Evolutionary conservation across 129 eudicot species (phyloP).

Genomic region (Helianthus annuus): HanXRQr2.0-SUNRISE NC_035444.2:5492505-5493004

Average conservation of each 20-base stretch:
- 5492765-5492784: slow-evolving; percentile 21
- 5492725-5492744: not conserved
- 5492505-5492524: too few relatives aligned
- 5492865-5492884: slow-evolving; percentile 18
- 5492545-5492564: too few relatives aligned
- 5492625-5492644: slow-evolving; percentile 14
- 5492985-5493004: not conserved
- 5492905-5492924: slow-evolving; percentile 20
- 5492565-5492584: too few relatives aligned
- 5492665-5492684: not conserved
- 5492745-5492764: slow-evolving; percentile 14
- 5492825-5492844: slow-evolving; percentile 29
- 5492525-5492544: too few relatives aligned
- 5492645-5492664: not conserved
- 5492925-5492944: not conserved
- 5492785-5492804: slow-evolving; percentile 22
- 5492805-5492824: slow-evolving; percentile 31
- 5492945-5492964: not conserved
- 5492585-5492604: not conserved
- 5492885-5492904: not conserved
- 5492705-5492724: slow-evolving; percentile 26
- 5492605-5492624: not conserved
- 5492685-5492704: slow-evolving; percentile 23
- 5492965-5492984: not conserved
- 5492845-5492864: slow-evolving; percentile 29